A percentile compares a stretch with the other conserved stretches of the same genome.
phyloP scores from a whole-genome alignment of 257 asterid genomes.

The Solanum tacnaense region DNA sequence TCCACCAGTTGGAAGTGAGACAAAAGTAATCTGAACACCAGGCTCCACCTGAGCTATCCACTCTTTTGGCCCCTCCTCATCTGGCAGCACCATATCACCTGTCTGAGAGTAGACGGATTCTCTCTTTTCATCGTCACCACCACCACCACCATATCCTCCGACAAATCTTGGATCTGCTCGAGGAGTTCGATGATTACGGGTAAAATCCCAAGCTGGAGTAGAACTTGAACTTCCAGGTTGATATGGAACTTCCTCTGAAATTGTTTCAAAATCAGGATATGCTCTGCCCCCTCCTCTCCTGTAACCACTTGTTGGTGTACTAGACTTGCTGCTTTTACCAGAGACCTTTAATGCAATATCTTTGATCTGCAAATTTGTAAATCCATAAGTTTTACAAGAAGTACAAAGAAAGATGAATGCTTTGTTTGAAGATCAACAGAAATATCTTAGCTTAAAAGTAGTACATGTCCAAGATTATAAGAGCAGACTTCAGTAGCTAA shows the following conservation, averaged over 20 bases:
- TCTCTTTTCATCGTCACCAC: conserved; percentile 9
- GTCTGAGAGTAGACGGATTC: conserved; percentile 21
- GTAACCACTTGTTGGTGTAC: conserved; percentile 34
- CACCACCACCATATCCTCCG: conserved; percentile 19
- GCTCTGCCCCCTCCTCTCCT: conserved; percentile 49
- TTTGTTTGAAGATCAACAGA: background rate
- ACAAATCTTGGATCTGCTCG: conserved; percentile 37
- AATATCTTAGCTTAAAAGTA: background rate
- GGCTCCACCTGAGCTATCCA: conserved; percentile 97
- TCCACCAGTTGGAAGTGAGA: conserved; percentile 80
- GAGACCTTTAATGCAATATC: conserved; percentile 90
- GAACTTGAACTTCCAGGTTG: conserved; percentile 73
- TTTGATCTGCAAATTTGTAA: conserved; percentile 45
- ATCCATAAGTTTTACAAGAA: background rate
- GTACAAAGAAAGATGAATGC: background rate
- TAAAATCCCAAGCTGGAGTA: conserved; percentile 77
- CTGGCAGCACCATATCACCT: conserved; percentile 45
- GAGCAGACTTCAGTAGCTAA: background rate
- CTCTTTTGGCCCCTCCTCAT: conserved; percentile 54
- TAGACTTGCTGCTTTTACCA: conserved; percentile 56
- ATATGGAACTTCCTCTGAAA: conserved; percentile 62
- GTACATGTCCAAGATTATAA: background rate
- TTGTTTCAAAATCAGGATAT: conserved; percentile 59
- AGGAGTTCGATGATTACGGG: conserved; percentile 16
- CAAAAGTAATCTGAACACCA: conserved; percentile 79